A percentile compares a stretch with the other conserved stretches of the same genome.
These are phyloP conservation scores for Silybum marianum DNA, from an alignment of 129 eudicot species.

Conservation along the genomic window DNA sequence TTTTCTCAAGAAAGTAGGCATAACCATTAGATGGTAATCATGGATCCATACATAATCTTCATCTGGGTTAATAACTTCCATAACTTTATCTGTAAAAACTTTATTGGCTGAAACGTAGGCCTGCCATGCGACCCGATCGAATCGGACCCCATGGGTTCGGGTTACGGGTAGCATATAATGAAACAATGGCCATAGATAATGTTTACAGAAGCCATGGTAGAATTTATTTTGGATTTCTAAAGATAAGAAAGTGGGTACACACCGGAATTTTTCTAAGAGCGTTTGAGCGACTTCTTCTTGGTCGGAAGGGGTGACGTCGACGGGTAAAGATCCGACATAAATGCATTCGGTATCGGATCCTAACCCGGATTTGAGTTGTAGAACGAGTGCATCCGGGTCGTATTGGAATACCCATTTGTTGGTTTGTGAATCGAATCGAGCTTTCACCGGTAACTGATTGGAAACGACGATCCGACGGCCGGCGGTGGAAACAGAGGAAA, in stretches of 20 bases:
- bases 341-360: conserved; percentile 51
- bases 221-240: conserved; percentile 54
- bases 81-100: conserved; percentile 70
- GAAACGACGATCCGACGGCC: conserved; percentile 65
- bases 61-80: conserved; percentile 82
- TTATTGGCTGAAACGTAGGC: conserved; percentile 82
- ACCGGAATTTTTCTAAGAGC: conserved; percentile 56
- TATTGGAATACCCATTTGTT: conserved; percentile 66
- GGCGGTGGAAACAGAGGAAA: conserved; percentile 15
- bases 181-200: conserved; percentile 85
- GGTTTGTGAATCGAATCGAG: conserved; percentile 18
- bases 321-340: conserved; percentile 66
- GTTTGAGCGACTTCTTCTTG: conserved; percentile 77
- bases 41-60: conserved; percentile 94
- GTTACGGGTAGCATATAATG: conserved; percentile 81
- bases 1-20: conserved; percentile 77
- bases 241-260: conserved; percentile 80
- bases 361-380: conserved; percentile 76
- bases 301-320: conserved; percentile 53
- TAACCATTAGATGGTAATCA: conserved; percentile 87
- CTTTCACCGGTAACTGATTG: conserved; percentile 73
- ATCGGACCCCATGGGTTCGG: conserved; percentile 54
- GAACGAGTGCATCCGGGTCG: conserved; percentile 62
- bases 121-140: conserved; percentile 59
- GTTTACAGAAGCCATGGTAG: conserved; percentile 94